A percentile compares a stretch with the other conserved stretches of the same genome.
These are phyloP conservation scores for Fraxinus ornus DNA, from an alignment of 305 asterid genomes.

Conservation along the genomic window DNA sequence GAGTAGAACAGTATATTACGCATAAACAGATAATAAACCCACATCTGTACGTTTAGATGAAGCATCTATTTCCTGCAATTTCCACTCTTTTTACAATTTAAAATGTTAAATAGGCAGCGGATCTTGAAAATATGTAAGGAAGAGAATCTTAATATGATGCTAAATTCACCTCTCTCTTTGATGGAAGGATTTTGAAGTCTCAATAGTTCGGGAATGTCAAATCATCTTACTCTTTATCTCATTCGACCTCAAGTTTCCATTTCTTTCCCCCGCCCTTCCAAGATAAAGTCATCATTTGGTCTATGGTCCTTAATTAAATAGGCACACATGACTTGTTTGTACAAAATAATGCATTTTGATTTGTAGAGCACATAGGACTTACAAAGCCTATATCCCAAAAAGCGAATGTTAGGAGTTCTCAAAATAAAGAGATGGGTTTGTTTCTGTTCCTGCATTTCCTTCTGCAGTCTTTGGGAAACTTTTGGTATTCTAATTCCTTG, in stretches of 20 bases:
- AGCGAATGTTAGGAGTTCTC: neutral
- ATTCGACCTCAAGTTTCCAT: neutral
- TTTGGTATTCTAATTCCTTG: neutral
- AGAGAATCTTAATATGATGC: neutral
- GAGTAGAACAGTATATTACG: conserved; percentile 13
- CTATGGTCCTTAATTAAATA: neutral
- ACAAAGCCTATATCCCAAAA: neutral
- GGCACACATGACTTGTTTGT: neutral
- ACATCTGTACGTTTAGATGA: neutral
- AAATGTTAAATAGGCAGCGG: neutral
- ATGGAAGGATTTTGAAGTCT: neutral
- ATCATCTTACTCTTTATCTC: neutral
- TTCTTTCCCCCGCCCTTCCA: neutral
- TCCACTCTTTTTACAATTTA: neutral
- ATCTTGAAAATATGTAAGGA: neutral
- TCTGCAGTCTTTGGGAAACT: neutral
- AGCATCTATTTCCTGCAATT: neutral
- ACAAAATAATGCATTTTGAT: neutral
- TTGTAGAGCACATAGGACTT: neutral
- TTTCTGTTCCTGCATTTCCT: neutral
- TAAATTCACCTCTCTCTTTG: neutral
- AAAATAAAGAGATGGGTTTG: neutral
- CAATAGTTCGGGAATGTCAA: neutral
- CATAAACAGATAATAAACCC: neutral
- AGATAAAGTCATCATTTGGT: neutral